Base-by-base conservation (phyloP, 805 yeast genomes). In the Saccharomycopsis oosterbeekiorum region DNA sequence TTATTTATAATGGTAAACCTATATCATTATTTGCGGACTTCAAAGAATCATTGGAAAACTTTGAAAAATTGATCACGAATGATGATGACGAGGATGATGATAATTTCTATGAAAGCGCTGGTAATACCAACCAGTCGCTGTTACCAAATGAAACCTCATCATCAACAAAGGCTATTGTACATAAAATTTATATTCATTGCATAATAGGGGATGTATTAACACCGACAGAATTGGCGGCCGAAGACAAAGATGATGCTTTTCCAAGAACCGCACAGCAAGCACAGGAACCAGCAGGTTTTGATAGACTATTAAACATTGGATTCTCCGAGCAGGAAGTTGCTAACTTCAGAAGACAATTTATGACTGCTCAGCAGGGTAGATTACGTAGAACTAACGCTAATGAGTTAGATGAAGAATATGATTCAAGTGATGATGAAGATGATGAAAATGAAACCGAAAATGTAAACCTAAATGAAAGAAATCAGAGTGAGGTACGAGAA, bases 221-320 rank as follows among this genome's bases (percentile, higher is more conserved):
- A 0, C 70, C 73, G 0, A 76, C 73, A 11, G 86, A 84, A 67
- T 71, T 86, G 37, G 74, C 71, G 1, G 70, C 79, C 55, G 91
- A 86, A 65, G 78, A 75, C 50, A 78, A 77, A 60, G 64, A 78
- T 42, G 88, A 84, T 63, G 74, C 74, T 58, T 19, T 26, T 47
- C 4, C 12, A 15, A 47, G 29, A 9, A 21, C 19, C 21, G 21
- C 53, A 24, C 53, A 47, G 21, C 34, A 47, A 12, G 21, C 10
- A 4, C 68, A 69, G 59, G 91, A 89, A 14, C 84, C 86, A 2
- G 80, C 85, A 15, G 97, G 97, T 1, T 89, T 92, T 70, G 97
- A 92, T 71, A 74, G 97, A 51, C 75, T 92, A 59, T 77, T 91
- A 17, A 82, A 84, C 39, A 92, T 91, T 54, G 97, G 97, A 9